Evolutionary conservation across 192 early-diverging fungal genomes (phyloP).

Genomic region (Pecoramyces ruminantium): DNA sequence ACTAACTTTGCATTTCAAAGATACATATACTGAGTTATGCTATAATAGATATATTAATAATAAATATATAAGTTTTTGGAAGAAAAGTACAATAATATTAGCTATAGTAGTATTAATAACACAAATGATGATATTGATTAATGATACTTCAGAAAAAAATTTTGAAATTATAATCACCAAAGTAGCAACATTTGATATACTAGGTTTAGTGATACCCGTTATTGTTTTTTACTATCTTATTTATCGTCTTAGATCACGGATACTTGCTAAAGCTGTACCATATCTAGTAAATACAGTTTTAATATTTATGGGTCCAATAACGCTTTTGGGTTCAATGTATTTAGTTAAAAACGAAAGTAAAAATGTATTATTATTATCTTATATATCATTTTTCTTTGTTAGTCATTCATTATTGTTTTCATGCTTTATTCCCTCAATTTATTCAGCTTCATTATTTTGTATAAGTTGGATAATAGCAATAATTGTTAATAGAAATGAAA

Average conservation of each 20-base stretch:
- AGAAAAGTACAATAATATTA: background rate
- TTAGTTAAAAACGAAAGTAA: too few relatives aligned
- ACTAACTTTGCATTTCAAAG: background rate
- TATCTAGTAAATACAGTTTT: background rate
- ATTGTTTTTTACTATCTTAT: background rate
- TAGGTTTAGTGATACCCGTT: background rate
- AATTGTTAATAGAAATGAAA: too few relatives aligned
- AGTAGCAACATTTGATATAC: background rate
- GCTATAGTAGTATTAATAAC: background rate
- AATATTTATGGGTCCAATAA: background rate
- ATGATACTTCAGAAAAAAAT: background rate
- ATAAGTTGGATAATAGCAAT: background rate
- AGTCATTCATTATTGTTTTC: background rate
- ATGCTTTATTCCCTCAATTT: background rate
- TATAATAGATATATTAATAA: background rate
- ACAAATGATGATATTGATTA: background rate
- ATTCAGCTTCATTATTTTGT: background rate
- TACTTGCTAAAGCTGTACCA: background rate
- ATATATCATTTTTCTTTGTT: background rate
- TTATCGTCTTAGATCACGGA: background rate
- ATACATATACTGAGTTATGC: background rate
- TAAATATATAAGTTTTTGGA: background rate
- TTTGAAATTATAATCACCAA: background rate
- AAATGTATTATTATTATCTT: background rate
- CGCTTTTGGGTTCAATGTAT: too few relatives aligned